A percentile compares a stretch with the other conserved stretches of the same genome.
Evolutionary conservation across 805 yeast genomes (phyloP).

Genomic region (Osmozyma mogii): DNA sequence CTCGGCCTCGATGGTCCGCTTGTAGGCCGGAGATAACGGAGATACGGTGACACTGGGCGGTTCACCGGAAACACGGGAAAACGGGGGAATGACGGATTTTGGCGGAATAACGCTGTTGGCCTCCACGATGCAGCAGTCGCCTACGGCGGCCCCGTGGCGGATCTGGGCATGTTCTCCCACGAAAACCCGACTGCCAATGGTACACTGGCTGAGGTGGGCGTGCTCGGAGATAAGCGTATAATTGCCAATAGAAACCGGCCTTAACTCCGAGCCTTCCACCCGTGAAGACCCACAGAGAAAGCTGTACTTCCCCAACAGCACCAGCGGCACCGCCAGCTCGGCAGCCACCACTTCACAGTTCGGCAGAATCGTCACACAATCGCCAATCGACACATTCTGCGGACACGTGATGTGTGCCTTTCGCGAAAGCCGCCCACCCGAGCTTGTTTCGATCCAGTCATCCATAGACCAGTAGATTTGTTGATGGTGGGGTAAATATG

Average conservation of each 20-base stretch:
- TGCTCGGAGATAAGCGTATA: slow-evolving; percentile 35
- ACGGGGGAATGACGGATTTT: slow-evolving; percentile 43
- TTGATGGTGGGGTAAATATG: not conserved
- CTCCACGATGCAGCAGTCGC: slow-evolving; percentile 46
- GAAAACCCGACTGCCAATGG: slow-evolving; percentile 42
- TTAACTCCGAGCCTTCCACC: slow-evolving; percentile 9
- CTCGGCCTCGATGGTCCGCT: too few species aligned
- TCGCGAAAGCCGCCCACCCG: slow-evolving; percentile 44
- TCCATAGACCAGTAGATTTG: slow-evolving; percentile 1
- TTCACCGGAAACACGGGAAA: slow-evolving; percentile 39
- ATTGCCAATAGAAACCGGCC: slow-evolving; percentile 36
- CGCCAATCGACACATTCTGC: slow-evolving; percentile 36
- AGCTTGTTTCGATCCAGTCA: slow-evolving; percentile 41
- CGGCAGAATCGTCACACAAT: slow-evolving; percentile 30
- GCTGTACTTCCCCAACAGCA: slow-evolving; percentile 41
- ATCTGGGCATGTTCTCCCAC: slow-evolving; percentile 37
- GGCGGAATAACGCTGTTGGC: slow-evolving; percentile 35
- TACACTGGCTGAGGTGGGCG: slow-evolving; percentile 25
- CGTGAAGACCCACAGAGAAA: slow-evolving; percentile 30
- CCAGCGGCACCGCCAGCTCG: slow-evolving; percentile 14
- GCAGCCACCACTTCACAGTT: slow-evolving; percentile 22
- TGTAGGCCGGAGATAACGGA: too few species aligned
- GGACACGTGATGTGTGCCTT: slow-evolving; percentile 37
- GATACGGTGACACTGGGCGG: too few species aligned
- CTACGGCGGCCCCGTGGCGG: slow-evolving; percentile 29